These are phyloP conservation scores for Geotrichum restrictum DNA, from an alignment of 1,139 yeast species.

Conservation along the genomic window DNA sequence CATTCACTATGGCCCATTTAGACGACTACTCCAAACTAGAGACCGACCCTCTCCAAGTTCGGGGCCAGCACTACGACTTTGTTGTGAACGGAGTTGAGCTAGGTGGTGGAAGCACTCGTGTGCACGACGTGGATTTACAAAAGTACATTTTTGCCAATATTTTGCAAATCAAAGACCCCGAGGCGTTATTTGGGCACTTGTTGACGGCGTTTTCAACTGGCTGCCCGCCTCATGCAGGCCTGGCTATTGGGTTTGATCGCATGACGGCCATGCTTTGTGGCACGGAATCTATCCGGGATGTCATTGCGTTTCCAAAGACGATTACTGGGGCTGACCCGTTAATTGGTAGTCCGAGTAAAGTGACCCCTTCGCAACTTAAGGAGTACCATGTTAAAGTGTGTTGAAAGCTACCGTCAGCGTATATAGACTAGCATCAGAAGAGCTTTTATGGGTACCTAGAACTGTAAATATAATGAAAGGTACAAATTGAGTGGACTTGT, in stretches of 20 bases:
- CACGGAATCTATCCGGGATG: constrained; percentile 75
- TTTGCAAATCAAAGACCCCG: constrained; percentile 44
- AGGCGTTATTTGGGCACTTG: constrained; percentile 78
- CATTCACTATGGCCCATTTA: constrained; percentile 84
- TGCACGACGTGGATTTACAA: constrained; percentile 80
- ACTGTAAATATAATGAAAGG: background rate
- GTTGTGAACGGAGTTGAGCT: constrained; percentile 93
- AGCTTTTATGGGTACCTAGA: background rate
- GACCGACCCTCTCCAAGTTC: constrained; percentile 56
- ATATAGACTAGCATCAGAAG: background rate
- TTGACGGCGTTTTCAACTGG: constrained; percentile 79
- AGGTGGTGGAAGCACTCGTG: constrained; percentile 96
- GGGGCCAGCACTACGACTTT: constrained; percentile 92
- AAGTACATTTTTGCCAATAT: constrained; percentile 48
- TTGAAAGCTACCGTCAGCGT: background rate
- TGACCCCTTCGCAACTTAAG: constrained; percentile 46
- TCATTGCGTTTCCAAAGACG: constrained; percentile 93
- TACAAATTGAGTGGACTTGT: background rate
- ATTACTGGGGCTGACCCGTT: constrained; percentile 84
- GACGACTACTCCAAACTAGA: constrained; percentile 60
- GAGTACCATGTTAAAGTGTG: constrained; percentile 27
- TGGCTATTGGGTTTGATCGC: constrained; percentile 92
- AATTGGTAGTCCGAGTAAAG: constrained; percentile 77
- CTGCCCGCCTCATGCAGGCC: constrained; percentile 98
- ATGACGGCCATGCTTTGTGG: constrained; percentile 86